Conservation (phyloP, 1,284 basidiomycete species). For the Afroboletus lepidellus region DNA sequence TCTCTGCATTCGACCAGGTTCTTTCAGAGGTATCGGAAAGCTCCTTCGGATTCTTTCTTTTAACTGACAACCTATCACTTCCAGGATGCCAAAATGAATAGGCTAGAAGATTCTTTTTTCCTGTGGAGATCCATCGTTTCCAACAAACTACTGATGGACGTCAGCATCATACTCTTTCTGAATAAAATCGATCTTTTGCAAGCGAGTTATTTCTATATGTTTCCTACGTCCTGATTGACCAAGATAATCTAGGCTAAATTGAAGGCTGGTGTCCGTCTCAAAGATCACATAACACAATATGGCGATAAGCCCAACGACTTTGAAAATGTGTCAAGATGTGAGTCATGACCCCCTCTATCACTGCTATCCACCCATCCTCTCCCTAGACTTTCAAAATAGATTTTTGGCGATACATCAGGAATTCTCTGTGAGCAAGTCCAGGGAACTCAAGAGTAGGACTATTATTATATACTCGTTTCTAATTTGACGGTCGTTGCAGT, state of each 20-base stretch:
- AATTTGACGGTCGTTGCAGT: slow-evolving; percentile 42
- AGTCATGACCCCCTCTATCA: slow-evolving; percentile 21
- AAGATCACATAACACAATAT: slow-evolving; percentile 64
- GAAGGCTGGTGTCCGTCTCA: slow-evolving; percentile 69
- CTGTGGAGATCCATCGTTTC: slow-evolving; percentile 69
- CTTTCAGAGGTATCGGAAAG: slow-evolving; percentile 57
- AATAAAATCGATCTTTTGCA: slow-evolving; percentile 77
- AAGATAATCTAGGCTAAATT: slow-evolving; percentile 53
- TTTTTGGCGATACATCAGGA: slow-evolving; percentile 68
- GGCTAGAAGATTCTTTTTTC: slow-evolving; percentile 71
- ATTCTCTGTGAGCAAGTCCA: slow-evolving; percentile 62
- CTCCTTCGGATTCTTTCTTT: not conserved
- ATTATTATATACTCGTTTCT: not conserved
- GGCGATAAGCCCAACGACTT: slow-evolving; percentile 73
- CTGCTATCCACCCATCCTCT: slow-evolving; percentile 7
- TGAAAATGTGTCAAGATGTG: slow-evolving; percentile 69
- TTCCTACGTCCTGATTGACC: not conserved
- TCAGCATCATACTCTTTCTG: slow-evolving; percentile 74
- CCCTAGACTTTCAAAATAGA: slow-evolving; percentile 67
- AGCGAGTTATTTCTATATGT: slow-evolving; percentile 35
- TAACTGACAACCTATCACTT: slow-evolving; percentile 5
- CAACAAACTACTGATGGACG: slow-evolving; percentile 64
- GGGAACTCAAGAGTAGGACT: slow-evolving; percentile 65
- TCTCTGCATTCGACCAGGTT: slow-evolving; percentile 81
- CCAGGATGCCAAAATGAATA: slow-evolving; percentile 67